A percentile compares a stretch with the other conserved stretches of the same genome.
Conservation (phyloP, 495 filamentous ascomycete genomes). For the Penicillium goetzii region DNA sequence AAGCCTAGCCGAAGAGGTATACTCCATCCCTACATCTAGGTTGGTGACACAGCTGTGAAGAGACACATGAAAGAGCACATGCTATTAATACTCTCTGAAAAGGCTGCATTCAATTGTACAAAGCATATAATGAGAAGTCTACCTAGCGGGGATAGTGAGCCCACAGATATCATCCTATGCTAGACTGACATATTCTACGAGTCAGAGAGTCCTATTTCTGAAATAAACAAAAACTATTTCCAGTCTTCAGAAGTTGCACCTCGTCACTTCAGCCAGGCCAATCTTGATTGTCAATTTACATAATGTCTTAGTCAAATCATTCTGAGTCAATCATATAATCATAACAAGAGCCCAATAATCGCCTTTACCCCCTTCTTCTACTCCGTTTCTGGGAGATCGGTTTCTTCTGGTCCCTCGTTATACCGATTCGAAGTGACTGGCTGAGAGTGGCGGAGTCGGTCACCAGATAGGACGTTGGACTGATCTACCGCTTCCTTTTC, state of each 20-base stretch:
- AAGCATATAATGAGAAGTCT: no score
- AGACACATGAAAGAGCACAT: no score
- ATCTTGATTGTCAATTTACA: neutral
- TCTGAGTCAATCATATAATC: neutral
- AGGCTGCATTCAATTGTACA: no score
- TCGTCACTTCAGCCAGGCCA: no score
- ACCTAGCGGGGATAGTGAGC: no score
- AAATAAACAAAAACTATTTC: no score
- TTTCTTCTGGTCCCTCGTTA: slow-evolving; percentile 37
- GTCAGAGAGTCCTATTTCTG: no score
- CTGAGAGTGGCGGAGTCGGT: slow-evolving; percentile 34
- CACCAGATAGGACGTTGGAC: slow-evolving; percentile 32
- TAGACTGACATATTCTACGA: no score
- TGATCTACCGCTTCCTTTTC: slow-evolving; percentile 7
- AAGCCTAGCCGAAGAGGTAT: neutral
- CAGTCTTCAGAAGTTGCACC: no score
- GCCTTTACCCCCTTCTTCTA: neutral
- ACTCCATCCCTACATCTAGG: neutral
- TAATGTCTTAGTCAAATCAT: neutral
- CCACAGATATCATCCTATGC: no score
- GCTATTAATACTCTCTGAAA: no score
- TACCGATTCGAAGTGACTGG: slow-evolving; percentile 30
- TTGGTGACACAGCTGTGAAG: neutral
- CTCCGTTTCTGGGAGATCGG: slow-evolving; percentile 28
- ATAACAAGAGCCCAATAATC: neutral